Percentiles rank a stretch among this genome's conserved stretches.
These are phyloP conservation scores for Teratosphaeria nubilosa DNA, from an alignment of 2,329 filamentous ascomycete genomes.

Conservation along the genomic window DNA sequence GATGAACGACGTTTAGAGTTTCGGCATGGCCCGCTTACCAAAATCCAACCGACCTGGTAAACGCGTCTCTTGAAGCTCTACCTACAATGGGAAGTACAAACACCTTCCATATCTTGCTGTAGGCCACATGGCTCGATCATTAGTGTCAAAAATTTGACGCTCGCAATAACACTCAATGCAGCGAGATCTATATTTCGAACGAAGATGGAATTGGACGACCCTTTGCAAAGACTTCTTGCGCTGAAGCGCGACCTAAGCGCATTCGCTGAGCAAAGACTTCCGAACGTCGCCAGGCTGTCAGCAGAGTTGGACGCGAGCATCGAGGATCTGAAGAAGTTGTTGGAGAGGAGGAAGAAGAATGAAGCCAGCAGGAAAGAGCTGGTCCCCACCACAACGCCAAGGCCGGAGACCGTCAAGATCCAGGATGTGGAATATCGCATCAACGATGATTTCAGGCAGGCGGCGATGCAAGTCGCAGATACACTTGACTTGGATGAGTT, in stretches of 20 bases:
- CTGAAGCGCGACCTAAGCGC: slow-evolving; percentile 78
- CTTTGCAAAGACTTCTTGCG: slow-evolving; percentile 67
- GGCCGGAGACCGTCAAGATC: slow-evolving; percentile 58
- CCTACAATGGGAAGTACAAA: not conserved
- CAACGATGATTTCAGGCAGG: slow-evolving; percentile 81
- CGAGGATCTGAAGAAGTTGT: slow-evolving; percentile 56
- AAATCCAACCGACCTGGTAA: not conserved
- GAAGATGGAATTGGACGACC: slow-evolving; percentile 62
- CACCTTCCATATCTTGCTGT: not conserved
- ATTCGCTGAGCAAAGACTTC: slow-evolving; percentile 59
- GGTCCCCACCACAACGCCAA: slow-evolving; percentile 42
- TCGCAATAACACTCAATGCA: not conserved
- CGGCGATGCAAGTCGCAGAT: slow-evolving; percentile 71
- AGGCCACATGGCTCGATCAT: not conserved
- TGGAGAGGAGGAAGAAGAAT: slow-evolving; percentile 67
- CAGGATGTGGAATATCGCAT: slow-evolving; percentile 65
- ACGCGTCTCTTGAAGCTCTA: not conserved
- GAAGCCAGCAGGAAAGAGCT: slow-evolving; percentile 64
- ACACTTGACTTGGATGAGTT: slow-evolving; percentile 85
- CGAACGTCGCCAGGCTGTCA: slow-evolving; percentile 59
- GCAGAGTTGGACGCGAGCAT: slow-evolving; percentile 55
- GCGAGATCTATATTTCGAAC: not conserved
- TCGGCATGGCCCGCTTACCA: not conserved
- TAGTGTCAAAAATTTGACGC: not conserved
- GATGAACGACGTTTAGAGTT: not conserved